phyloP scores from a whole-genome alignment of 1,284 basidiomycete genomes.

The Fistulina hepatica region DNA sequence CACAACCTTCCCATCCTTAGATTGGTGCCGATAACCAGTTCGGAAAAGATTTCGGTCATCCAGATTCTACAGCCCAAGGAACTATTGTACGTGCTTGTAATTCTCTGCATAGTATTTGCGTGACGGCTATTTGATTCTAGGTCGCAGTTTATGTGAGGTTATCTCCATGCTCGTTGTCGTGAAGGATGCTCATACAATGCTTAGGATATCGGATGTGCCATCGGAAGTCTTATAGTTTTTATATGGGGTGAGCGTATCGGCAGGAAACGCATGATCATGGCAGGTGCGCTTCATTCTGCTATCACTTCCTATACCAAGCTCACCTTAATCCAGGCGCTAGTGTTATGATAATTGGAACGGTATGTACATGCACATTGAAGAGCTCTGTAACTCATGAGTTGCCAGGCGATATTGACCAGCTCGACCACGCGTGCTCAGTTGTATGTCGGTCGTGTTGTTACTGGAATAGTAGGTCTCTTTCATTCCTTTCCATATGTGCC shows the following conservation, averaged over 20 bases:
- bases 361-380: constrained; percentile 14
- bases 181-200: neutral
- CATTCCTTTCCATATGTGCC: neutral
- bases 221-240: constrained; percentile 29
- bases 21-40: constrained; percentile 35
- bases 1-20: constrained; percentile 13
- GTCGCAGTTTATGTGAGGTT: constrained; percentile 20
- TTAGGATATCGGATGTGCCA: constrained; percentile 33
- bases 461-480: constrained; percentile 30
- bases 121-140: too few species aligned
- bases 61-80: constrained; percentile 30
- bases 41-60: constrained; percentile 30
- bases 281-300: too few species aligned
- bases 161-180: neutral
- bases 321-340: constrained; percentile 28
- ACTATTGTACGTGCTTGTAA: too few species aligned
- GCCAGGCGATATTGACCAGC: constrained; percentile 25
- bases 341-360: constrained; percentile 36
- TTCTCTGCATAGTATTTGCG: too few species aligned
- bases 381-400: constrained; percentile 1
- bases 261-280: constrained; percentile 33
- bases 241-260: constrained; percentile 32
- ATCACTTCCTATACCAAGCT: too few species aligned
- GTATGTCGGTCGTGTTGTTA: constrained; percentile 41
- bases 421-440: constrained; percentile 34